Evolutionary conservation across 2,329 filamentous ascomycete genomes (phyloP).

Genomic region (Aspergillus thermomutatus): DNA sequence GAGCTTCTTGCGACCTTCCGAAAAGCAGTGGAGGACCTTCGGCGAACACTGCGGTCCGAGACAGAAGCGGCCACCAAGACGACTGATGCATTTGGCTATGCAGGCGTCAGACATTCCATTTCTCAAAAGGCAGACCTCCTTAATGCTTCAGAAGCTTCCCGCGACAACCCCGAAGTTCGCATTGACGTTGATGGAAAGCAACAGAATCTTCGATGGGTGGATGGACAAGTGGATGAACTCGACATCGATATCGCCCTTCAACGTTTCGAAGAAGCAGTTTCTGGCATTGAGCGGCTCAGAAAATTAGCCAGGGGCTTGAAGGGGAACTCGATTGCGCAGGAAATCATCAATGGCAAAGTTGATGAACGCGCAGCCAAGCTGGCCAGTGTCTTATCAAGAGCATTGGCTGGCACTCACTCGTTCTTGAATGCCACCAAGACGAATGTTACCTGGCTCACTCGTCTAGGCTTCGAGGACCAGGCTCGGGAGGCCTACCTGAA

Average conservation of each 20-base stretch:
- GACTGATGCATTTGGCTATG: constrained; percentile 80
- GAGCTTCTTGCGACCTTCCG: constrained; percentile 83
- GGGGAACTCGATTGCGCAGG: constrained; percentile 81
- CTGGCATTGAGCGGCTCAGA: constrained; percentile 79
- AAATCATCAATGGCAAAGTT: constrained; percentile 88
- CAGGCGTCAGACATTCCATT: constrained; percentile 73
- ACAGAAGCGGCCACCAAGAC: constrained; percentile 82
- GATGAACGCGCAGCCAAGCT: constrained; percentile 78
- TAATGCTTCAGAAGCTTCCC: constrained; percentile 72
- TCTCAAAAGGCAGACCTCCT: constrained; percentile 77
- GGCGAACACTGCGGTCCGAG: constrained; percentile 79
- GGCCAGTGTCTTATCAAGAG: constrained; percentile 70
- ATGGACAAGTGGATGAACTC: constrained; percentile 89
- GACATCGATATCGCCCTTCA: constrained; percentile 95
- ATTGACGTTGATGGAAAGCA: constrained; percentile 97
- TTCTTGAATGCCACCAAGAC: constrained; percentile 73
- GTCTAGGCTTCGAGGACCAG: constrained; percentile 84
- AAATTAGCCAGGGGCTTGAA: constrained; percentile 75
- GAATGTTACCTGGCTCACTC: constrained; percentile 78
- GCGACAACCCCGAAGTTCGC: constrained; percentile 69
- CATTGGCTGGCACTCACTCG: constrained; percentile 73
- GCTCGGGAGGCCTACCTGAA: constrained; percentile 83
- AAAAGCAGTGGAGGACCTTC: constrained; percentile 87
- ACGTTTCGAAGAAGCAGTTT: constrained; percentile 79
- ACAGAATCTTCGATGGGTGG: constrained; percentile 93